A percentile compares a stretch with the other conserved stretches of the same genome.
phyloP scores from a whole-genome alignment of 129 eudicot genomes.

The Helianthus tuberosus region DNA sequence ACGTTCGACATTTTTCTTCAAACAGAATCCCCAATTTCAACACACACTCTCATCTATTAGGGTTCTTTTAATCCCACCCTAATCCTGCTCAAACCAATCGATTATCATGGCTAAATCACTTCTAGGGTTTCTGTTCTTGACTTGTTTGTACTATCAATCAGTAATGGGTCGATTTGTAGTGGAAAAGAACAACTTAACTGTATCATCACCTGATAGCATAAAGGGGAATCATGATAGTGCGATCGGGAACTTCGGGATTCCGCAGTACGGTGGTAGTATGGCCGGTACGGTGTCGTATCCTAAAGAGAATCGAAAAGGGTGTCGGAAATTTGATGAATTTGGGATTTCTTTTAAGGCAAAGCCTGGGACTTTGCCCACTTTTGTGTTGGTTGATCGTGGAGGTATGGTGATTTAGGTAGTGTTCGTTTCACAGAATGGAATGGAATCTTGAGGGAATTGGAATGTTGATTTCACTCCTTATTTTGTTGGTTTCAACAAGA shows the following conservation, averaged over 20 bases:
- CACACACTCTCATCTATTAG: not conserved
- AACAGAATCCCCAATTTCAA: slow-evolving; percentile 18
- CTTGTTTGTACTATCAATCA: slow-evolving; percentile 20
- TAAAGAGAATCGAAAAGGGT: slow-evolving; percentile 83
- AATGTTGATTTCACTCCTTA: too few species aligned
- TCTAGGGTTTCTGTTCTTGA: slow-evolving; percentile 44
- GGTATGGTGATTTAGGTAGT: slow-evolving; percentile 44
- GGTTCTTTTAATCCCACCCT: slow-evolving; percentile 2
- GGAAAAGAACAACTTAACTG: slow-evolving; percentile 85
- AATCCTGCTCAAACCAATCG: slow-evolving; percentile 17
- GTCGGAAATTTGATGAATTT: slow-evolving; percentile 57
- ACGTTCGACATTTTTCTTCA: slow-evolving; percentile 24
- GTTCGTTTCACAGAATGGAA: too few species aligned
- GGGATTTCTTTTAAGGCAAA: slow-evolving; percentile 71
- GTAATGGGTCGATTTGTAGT: slow-evolving; percentile 65
- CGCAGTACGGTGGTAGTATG: slow-evolving; percentile 96
- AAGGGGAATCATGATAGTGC: slow-evolving; percentile 86
- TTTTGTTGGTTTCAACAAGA: too few species aligned
- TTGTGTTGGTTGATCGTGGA: slow-evolving; percentile 95
- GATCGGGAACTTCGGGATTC: slow-evolving; percentile 93
- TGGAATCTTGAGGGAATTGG: too few species aligned
- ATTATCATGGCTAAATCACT: slow-evolving; percentile 28
- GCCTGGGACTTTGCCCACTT: slow-evolving; percentile 81
- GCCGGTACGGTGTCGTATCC: slow-evolving; percentile 85
- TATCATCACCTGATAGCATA: slow-evolving; percentile 68